phyloP scores from a whole-genome alignment of 1,139 yeast species.

The Pichia sp. region DNA sequence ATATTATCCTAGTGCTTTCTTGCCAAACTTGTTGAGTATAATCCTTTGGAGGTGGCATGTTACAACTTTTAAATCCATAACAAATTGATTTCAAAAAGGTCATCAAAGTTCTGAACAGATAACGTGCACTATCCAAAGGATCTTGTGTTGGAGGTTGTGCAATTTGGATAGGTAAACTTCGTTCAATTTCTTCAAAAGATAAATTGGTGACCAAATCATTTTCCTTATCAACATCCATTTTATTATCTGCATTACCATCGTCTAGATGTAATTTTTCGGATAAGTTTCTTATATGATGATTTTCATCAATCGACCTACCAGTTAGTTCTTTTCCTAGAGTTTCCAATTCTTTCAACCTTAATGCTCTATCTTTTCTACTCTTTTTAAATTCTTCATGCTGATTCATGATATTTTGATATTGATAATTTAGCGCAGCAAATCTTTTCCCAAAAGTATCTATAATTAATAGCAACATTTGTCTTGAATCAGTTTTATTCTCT shows the following conservation, averaged over 20 bases:
- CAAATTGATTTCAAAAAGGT: slow-evolving; percentile 86
- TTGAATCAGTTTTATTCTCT: slow-evolving; percentile 77
- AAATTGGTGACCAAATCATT: slow-evolving; percentile 25
- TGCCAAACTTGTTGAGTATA: slow-evolving; percentile 72
- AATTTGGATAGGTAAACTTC: slow-evolving; percentile 43
- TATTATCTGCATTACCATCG: slow-evolving; percentile 3
- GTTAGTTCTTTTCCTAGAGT: slow-evolving; percentile 22
- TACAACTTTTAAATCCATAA: slow-evolving; percentile 83
- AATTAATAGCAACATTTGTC: slow-evolving; percentile 75
- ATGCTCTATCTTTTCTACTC: slow-evolving; percentile 38
- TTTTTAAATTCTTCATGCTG: slow-evolving; percentile 53
- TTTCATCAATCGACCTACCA: slow-evolving; percentile 22
- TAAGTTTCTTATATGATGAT: slow-evolving; percentile 11
- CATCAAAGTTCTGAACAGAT: slow-evolving; percentile 81
- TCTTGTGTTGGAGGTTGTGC: slow-evolving; percentile 44
- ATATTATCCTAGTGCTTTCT: slow-evolving; percentile 77
- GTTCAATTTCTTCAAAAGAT: slow-evolving; percentile 43
- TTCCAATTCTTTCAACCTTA: slow-evolving; percentile 35
- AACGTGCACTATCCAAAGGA: slow-evolving; percentile 81
- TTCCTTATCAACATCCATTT: slow-evolving; percentile 23
- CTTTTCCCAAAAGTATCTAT: slow-evolving; percentile 85
- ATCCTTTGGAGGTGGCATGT: slow-evolving; percentile 74
- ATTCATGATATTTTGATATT: slow-evolving; percentile 60
- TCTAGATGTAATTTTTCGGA: slow-evolving; percentile 13
- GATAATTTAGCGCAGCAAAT: slow-evolving; percentile 67